Evolutionary conservation across 2,329 filamentous ascomycete genomes (phyloP), one percentile per base, ranked within the genome.

Genomic region (Trichoderma guizhouense): DNA sequence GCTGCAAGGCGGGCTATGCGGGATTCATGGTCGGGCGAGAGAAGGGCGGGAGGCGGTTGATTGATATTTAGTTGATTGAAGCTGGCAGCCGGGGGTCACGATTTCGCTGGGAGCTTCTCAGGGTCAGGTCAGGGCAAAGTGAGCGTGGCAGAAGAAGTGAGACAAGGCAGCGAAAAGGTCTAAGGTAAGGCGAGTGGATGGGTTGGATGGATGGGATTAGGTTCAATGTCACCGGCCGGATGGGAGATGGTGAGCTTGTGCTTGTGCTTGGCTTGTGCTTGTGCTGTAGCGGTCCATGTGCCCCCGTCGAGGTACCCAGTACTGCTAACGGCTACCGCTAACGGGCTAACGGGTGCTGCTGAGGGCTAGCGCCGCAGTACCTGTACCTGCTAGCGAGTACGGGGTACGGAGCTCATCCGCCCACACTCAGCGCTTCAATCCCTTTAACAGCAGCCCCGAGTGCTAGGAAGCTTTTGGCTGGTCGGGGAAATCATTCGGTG

Each of bases 201-300:
- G 47, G 66, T 28, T 55, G 57, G 66, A 36, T 69, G 47, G 47
- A 53, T 53, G 39, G 43, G 47, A 53, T 53, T 58, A 43, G 51
- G 64, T 61, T 69, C 43, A 51, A 51, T 53, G 66, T 69, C 57
- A 69, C 66, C 39, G n/a, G 63, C 60, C 21, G 7, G 53, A 62
- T 62, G 58, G 34, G 47, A 39, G 47, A 58, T 12, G 51, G 26
- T 58, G 47, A 30, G 43, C 43, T 51, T 51, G 43, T 28, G 47
- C 32, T 34, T 28, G 43, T 24, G 63, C 43, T 36, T 21, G 30
- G 18, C 43, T n/a, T n/a, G 18, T 36, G n/a, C 43, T n/a, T n/a
- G 18, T 36, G 43, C 43, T 9, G 39, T 21, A n/a, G 43, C 11
- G 9, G 47, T 53, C 47, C 47, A 21, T 24, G 21, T 24, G 47